Base-by-base conservation (phyloP, 495 filamentous ascomycete species). In the Aspergillus sclerotiicarbonarius region DNA sequence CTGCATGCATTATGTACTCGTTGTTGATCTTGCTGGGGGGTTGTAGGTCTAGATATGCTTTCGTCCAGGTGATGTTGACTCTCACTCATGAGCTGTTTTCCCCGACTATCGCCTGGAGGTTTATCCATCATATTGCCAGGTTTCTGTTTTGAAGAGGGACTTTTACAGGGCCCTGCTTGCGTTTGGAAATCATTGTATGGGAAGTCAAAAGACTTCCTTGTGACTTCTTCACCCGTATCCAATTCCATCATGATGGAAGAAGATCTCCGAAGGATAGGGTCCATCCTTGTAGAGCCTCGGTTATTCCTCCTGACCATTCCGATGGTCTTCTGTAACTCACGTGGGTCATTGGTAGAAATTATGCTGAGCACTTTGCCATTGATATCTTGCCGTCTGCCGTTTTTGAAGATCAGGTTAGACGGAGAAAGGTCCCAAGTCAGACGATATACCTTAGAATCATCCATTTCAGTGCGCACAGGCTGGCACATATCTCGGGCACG, bases 211-310 rank as follows among this genome's bases (percentile, higher is more conserved):
- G 44, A 55, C 44, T 44, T 51, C 13, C 12, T 45, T 31, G 30
- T 15, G 18, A 65, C 47, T 19, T 61, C 54, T 0, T 62, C 57
- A 4, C 20, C 58, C 13, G 35, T 51, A 47, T 66, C 60, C 52
- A 66, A 39, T 6, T 52, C 35, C 51, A 62, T 46, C 37, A 60
- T 10, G 1, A 60, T 19, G 6, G 51, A 54, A 21, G 62, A 64
- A 31, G 53, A 54, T 31, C 48, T 59, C 32, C 52, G 62, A 37
- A 16, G 30, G 0, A 6, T 29, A 12, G 33, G 18, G 2, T n/a
- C 39, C n/a, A 10, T 44, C 12, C 31, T 31, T 37, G 49, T 18
- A 44, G 15, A 8, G 1, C 18, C 19, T 21, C 16, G 55, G 19
- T 54, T 10, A 12, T 9, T 35, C 12, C 43, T 16, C 6, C 39